Percentiles rank a stretch among this genome's conserved stretches.
These are phyloP conservation scores for Metschnikowia arizonensis DNA, from an alignment of 805 yeast species.

Conservation along the genomic window DNA sequence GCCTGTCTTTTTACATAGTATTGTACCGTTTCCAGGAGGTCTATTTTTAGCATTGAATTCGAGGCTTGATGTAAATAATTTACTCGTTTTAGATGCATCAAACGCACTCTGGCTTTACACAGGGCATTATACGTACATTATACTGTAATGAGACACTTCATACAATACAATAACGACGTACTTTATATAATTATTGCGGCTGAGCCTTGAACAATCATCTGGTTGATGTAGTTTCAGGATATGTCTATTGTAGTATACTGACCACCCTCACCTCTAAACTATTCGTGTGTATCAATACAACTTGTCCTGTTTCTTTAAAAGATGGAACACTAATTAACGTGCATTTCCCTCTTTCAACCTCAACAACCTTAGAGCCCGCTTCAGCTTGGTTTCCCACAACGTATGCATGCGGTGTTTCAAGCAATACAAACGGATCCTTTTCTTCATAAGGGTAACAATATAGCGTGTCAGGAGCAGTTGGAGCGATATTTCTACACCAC, in stretches of 20 bases:
- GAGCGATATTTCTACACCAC: constrained; percentile 81
- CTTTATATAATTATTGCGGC: background rate
- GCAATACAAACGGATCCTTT: constrained; percentile 76
- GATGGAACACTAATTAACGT: constrained; percentile 66
- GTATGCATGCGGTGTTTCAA: constrained; percentile 80
- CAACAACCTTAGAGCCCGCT: constrained; percentile 46
- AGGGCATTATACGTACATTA: background rate
- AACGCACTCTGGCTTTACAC: background rate
- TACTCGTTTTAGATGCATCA: constrained; percentile 1
- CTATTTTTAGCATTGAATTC: constrained; percentile 1
- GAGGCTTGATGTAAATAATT: background rate
- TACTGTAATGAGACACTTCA: background rate
- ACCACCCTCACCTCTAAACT: constrained; percentile 55
- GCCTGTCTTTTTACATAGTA: background rate
- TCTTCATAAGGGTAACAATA: constrained; percentile 81
- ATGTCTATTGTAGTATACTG: constrained; percentile 17
- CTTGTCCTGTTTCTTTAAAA: constrained; percentile 60
- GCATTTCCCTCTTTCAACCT: constrained; percentile 33
- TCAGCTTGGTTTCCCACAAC: constrained; percentile 79
- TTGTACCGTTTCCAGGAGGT: background rate
- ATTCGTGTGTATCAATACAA: constrained; percentile 57
- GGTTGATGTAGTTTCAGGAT: background rate
- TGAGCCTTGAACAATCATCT: background rate
- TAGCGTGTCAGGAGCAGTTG: constrained; percentile 94
- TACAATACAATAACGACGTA: background rate